Conservation (phyloP, 2,329 filamentous ascomycete genomes). For the Aspergillus candidus region DNA sequence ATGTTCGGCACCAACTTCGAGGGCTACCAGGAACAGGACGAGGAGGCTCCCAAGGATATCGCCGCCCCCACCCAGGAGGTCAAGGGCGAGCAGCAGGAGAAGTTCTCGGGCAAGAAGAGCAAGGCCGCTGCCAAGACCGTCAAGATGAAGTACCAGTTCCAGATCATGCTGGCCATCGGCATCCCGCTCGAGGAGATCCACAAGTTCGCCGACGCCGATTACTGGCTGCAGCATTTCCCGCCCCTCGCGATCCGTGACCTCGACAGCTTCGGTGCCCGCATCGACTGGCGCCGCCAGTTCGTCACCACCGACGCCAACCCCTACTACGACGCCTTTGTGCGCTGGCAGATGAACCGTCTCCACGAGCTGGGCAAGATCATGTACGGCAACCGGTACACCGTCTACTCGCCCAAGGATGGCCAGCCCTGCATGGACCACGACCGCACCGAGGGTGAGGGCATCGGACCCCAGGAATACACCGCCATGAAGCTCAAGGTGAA, state of each 20-base stretch:
- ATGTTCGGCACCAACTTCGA: conserved; percentile 85
- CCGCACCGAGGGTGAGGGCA: conserved; percentile 70
- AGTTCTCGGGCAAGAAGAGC: conserved; percentile 87
- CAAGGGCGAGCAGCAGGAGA: conserved; percentile 79
- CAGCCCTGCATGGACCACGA: conserved; percentile 88
- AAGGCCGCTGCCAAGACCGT: conserved; percentile 86
- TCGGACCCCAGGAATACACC: conserved; percentile 85
- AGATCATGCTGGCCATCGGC: conserved; percentile 88
- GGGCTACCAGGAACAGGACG: conserved; percentile 60
- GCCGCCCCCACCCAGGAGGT: conserved; percentile 58
- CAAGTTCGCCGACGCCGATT: conserved; percentile 79
- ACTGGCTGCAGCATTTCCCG: conserved; percentile 92
- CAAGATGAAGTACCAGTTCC: conserved; percentile 92
- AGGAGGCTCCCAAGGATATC: conserved; percentile 43
- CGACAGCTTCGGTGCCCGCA: conserved; percentile 73
- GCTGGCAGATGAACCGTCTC: conserved; percentile 95
- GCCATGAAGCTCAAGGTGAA: conserved; percentile 85
- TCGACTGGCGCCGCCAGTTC: conserved; percentile 90
- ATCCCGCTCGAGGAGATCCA: conserved; percentile 86
- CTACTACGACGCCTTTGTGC: conserved; percentile 90
- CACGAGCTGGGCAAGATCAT: conserved; percentile 88
- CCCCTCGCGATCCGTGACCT: conserved; percentile 71
- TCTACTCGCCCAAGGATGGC: conserved; percentile 85
- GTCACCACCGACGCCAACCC: conserved; percentile 95
- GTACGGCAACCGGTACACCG: conserved; percentile 86